phyloP scores from a whole-genome alignment of 163 green algal species.

The Picocystis sp. region DNA sequence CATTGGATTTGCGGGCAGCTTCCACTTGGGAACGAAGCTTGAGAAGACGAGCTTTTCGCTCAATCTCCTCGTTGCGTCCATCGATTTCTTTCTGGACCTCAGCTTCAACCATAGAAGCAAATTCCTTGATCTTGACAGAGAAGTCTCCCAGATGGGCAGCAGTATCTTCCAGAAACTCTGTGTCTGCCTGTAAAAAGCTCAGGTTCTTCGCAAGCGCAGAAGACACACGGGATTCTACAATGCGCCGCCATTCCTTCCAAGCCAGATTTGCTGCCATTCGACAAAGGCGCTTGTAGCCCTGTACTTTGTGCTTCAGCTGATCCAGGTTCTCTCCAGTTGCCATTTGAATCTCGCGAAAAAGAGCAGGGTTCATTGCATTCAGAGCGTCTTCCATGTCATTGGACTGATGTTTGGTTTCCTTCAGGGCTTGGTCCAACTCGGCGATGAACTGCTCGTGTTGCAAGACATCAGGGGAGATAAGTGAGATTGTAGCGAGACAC shows the following conservation, averaged over 20 bases:
- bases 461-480: not conserved
- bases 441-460: not conserved
- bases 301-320: not conserved
- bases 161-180: not conserved
- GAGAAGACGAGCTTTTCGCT: too few relatives aligned
- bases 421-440: not conserved
- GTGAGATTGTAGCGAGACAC: not conserved
- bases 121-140: not conserved
- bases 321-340: too few relatives aligned
- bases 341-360: not conserved
- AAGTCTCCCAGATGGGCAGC: constrained; percentile 1
- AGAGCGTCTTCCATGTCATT: not conserved
- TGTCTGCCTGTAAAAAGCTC: not conserved
- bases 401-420: not conserved
- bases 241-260: not conserved
- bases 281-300: not conserved
- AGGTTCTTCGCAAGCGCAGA: not conserved
- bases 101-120: too few relatives aligned
- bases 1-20: too few relatives aligned
- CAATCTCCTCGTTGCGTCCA: too few relatives aligned
- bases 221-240: not conserved
- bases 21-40: too few relatives aligned
- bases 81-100: too few relatives aligned
- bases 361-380: not conserved
- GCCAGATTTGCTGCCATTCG: not conserved